phyloP scores from a whole-genome alignment of 2,329 filamentous ascomycete genomes.

The Claviceps sp. region DNA sequence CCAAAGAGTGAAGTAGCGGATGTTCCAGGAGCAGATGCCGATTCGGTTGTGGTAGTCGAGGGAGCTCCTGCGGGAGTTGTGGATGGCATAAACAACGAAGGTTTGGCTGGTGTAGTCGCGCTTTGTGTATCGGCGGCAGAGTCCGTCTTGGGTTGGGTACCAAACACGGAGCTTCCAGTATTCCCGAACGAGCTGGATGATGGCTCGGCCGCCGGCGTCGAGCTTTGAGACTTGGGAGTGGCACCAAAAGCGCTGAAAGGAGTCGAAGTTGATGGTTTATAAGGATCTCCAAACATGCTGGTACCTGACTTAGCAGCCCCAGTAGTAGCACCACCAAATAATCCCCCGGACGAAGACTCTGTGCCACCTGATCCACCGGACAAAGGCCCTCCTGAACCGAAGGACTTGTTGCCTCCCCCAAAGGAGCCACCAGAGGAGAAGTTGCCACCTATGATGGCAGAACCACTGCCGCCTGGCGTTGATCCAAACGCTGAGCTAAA shows the following conservation, averaged over 20 bases:
- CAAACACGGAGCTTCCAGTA: slow-evolving; percentile 17
- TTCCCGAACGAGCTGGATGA: slow-evolving; percentile 18
- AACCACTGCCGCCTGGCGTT: too few species aligned
- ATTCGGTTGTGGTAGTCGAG: slow-evolving; percentile 24
- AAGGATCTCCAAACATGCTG: slow-evolving; percentile 12
- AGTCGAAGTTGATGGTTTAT: slow-evolving; percentile 6
- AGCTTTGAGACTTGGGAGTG: slow-evolving; percentile 9
- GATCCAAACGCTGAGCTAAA: too few species aligned
- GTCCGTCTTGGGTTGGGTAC: slow-evolving; percentile 9
- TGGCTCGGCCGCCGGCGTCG: slow-evolving; percentile 14
- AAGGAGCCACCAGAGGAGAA: slow-evolving; percentile 8
- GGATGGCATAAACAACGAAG: slow-evolving; percentile 5
- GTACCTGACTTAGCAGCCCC: slow-evolving; percentile 14
- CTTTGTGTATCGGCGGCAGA: not conserved
- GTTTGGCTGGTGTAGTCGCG: slow-evolving; percentile 14
- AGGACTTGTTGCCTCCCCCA: slow-evolving; percentile 4
- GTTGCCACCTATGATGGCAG: too few species aligned
- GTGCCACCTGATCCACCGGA: slow-evolving; percentile 8
- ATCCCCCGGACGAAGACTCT: slow-evolving; percentile 4
- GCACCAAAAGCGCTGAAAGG: slow-evolving; percentile 8
- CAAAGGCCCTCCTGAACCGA: slow-evolving; percentile 7
- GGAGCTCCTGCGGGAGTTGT: slow-evolving; percentile 41
- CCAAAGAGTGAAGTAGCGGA: slow-evolving; percentile 15
- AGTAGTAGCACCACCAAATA: slow-evolving; percentile 6
- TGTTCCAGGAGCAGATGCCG: slow-evolving; percentile 6